Base-by-base conservation (phyloP, 2,329 filamentous ascomycete genomes). In the Cladosporium sp. region DNA sequence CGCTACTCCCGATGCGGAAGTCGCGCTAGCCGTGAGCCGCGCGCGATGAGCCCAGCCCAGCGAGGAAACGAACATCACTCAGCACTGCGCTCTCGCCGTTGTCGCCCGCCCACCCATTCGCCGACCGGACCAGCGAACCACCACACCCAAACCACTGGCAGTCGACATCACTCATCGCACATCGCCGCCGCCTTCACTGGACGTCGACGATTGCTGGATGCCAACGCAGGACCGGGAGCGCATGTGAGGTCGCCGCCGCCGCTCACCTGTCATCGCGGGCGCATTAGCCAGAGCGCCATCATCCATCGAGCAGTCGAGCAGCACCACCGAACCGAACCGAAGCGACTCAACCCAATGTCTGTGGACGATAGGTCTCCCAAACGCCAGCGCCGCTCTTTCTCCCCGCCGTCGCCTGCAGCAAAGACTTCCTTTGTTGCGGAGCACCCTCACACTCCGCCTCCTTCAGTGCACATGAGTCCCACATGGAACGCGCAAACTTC, bases 401-500 rank as follows among this genome's bases (percentile, higher is more conserved):
- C 75, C 51, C 77, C 77, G 59, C 75, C 74, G 55, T 76, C 73
- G 57, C 76, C 76, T 59, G 70, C 74, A 54, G 55, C 62, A 73
- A 76, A 77, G 70, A 63, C 67, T 64, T 67, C 70, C 67, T 72
- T 74, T 62, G 64, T 70, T 54, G 43, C 61, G 37, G 28, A 59
- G 20, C 56, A 59, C 34, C 77, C 77, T 50, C 76, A 78, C 65
- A 80, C 78, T 9, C 78, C 78, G 56, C 78, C 77, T 38, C 78
- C 76, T 22, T 76, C 76, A 57, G 76, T 77, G 56, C 75, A 75
- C 59, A 74, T 75, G 73, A 77, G 76, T 70, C 76, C 76, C 65
- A 74, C 70, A 75, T 73, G 75, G 69, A 73, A 74, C 59, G 63
- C 71, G 49, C 66, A 66, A 51, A 60, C 60, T 55, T 55, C 59